These are phyloP conservation scores for Lentinula guzmanii DNA, from an alignment of 768 basidiomycete genomes.

Conservation along the genomic window DNA sequence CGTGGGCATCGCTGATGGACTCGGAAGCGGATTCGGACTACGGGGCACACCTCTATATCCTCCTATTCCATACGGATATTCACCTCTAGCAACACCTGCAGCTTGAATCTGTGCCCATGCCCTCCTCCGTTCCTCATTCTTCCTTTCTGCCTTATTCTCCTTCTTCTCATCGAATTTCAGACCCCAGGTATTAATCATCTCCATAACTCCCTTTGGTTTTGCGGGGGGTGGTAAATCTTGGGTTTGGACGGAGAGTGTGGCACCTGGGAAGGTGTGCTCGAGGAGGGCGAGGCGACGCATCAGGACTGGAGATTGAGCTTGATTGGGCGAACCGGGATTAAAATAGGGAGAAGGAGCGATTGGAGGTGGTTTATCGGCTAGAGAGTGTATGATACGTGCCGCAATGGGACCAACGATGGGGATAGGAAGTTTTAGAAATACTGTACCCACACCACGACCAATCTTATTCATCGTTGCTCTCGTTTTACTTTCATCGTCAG, in stretches of 20 bases:
- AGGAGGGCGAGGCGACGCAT: constrained; percentile 14
- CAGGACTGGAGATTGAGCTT: neutral
- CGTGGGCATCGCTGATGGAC: neutral
- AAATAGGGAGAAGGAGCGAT: constrained; percentile 2
- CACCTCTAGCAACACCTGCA: neutral
- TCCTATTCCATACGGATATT: neutral
- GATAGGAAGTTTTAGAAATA: constrained; percentile 11
- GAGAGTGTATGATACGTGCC: constrained; percentile 12
- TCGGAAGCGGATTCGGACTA: neutral
- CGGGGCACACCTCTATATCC: neutral
- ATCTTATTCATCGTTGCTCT: constrained; percentile 10
- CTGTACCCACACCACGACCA: constrained; percentile 13
- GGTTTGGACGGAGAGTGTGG: constrained; percentile 13
- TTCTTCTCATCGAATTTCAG: constrained; percentile 14
- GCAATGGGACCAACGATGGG: constrained; percentile 8
- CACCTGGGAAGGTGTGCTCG: constrained; percentile 9
- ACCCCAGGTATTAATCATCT: constrained; percentile 14
- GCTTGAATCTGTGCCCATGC: constrained; percentile 9
- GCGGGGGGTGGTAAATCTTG: constrained; percentile 13
- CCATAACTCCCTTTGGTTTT: constrained; percentile 18
- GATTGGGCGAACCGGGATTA: neutral
- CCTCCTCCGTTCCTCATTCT: constrained; percentile 12
- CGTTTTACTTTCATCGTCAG: neutral
- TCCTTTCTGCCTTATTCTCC: constrained; percentile 12
- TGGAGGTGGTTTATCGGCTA: constrained; percentile 13